Base-by-base conservation (phyloP, 1,284 basidiomycete species). In the Cerrena zonata region DNA sequence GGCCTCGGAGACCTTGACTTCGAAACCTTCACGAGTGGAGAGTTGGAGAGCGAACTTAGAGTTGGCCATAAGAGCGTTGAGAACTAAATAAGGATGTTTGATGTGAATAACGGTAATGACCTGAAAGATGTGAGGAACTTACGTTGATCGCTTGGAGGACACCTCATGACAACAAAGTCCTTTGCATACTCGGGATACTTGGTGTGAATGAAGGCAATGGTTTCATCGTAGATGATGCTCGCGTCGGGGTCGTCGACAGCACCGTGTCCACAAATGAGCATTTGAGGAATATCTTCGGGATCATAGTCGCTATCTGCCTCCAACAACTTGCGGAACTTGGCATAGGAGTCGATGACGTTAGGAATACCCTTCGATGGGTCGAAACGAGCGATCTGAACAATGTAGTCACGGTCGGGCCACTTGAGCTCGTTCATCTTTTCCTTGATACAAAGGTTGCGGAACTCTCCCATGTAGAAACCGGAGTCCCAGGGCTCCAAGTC, bases 1-100 rank as follows among this genome's bases (percentile, higher is more conserved):
- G 18, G 88, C 89, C 69, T 94, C 91, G 40, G 90, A 92, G 50
- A 93, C 91, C 68, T 93, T 93, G 67, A 94, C 89, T 62, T 94
- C 91, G 69, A 94, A 94, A 40, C 91, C 91, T 71, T 94, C 91
- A 53, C 90, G 88, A 49, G 81, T 82, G 48, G 84, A 88, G 48
- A 89, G 79, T 66, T 89, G 88, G 45, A 89, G 74, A 2, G 85
- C 87, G 57, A 89, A 80, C 65, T 82, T 79, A 43, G 84, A 74
- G 62, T 88, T 89, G 39, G 82, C 78, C 82, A 91, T 80, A 53
- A 90, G 72, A 10, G 82, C 81, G 61, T 90, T 89, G 50, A 90
- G 72, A 49, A 90, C 87, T 89, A 56, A 4, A 7, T 15, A 26
- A 21, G 22, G 24, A 44, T 10, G 24, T 5, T 7, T 15, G 36